Base-by-base conservation (phyloP, 257 asterid species). In the Galeopsis tetrahit region DNA sequence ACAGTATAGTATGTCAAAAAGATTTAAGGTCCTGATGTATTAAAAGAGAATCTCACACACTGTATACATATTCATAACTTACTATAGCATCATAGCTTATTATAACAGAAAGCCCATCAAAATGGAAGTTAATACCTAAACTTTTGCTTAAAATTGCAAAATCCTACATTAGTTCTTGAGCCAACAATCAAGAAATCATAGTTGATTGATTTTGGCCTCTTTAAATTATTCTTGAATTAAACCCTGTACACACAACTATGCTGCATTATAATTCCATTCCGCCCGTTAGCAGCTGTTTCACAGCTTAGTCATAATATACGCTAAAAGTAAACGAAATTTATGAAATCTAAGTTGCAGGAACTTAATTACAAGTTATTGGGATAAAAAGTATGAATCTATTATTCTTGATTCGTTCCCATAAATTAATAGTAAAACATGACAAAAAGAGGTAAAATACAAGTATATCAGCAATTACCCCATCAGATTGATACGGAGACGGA, bases 401-500 rank as follows among this genome's bases (percentile, higher is more conserved):
- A 63, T 60, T 7, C 9, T 17, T 5, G 32, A 14, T 42, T 72
- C 58, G 44, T 56, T 15, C 39, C 17, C 11, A 17, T 31, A 34
- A 71, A 33, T 60, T 33, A 63, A 4, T 10, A 65, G 31, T 70
- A 65, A 73, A 68, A 48, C 51, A 70, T 4, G 68, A 42, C 60
- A 46, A 44, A 21, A 17, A 28, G 11, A 38, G 61, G 58, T 44
- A n/a, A 35, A 62, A 39, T 3, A 9, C 10, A 56, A 64, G 7
- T 7, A 63, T 68, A 31, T 38, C 40, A 43, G 15, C 66, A 64
- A 70, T 40, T 88, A 95, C 99, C 99, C 98, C 38, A 95, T 83
- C 56, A 95, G 87, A 86, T 92, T 95, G 71, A 92, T 72, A 43
- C 99, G 95, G 42, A 95, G 93, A 13, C 97, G 94, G 76, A 89